Evolutionary conservation across 441 rosid species (phyloP).

Genomic region (Mallotus repandus): DNA sequence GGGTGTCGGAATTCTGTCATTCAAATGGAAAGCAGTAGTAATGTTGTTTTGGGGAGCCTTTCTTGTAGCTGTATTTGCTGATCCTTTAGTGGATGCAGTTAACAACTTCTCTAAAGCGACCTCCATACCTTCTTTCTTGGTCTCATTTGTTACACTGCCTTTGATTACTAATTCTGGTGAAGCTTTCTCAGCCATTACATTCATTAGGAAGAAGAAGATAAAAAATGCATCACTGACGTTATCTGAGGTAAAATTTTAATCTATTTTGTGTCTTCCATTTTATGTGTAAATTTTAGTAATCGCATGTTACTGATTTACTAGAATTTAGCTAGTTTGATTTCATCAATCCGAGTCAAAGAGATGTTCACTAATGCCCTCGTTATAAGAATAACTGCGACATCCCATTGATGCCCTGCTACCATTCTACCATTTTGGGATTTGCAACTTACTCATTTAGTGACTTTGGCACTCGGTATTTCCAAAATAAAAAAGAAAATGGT

Average conservation of each 20-base stretch:
- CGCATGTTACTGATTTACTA: too few species aligned
- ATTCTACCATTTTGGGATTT: too few species aligned
- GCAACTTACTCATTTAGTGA: too few species aligned
- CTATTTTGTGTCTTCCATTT: too few species aligned
- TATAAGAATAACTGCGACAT: too few species aligned
- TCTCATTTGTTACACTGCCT: slow-evolving; percentile 78
- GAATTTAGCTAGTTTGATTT: too few species aligned
- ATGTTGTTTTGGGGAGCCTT: slow-evolving; percentile 58
- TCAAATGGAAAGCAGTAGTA: slow-evolving; percentile 55
- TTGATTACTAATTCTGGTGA: slow-evolving; percentile 86
- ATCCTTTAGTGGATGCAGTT: slow-evolving; percentile 80
- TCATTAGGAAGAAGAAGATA: slow-evolving; percentile 62
- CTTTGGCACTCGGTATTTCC: too few species aligned
- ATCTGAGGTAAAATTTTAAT: slow-evolving; percentile 41
- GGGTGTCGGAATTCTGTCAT: slow-evolving; percentile 44
- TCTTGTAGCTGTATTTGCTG: slow-evolving; percentile 83
- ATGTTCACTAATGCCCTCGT: too few species aligned
- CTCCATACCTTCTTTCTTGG: slow-evolving; percentile 82
- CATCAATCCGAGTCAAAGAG: too few species aligned
- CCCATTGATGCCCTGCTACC: too few species aligned
- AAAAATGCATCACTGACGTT: slow-evolving; percentile 71
- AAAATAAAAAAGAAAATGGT: too few species aligned
- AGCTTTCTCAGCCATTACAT: slow-evolving; percentile 76
- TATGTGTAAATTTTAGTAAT: too few species aligned
- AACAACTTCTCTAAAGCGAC: slow-evolving; percentile 79